phyloP scores from a whole-genome alignment of 2,329 filamentous ascomycete genomes.

The Trichoderma citrinoviride region DNA sequence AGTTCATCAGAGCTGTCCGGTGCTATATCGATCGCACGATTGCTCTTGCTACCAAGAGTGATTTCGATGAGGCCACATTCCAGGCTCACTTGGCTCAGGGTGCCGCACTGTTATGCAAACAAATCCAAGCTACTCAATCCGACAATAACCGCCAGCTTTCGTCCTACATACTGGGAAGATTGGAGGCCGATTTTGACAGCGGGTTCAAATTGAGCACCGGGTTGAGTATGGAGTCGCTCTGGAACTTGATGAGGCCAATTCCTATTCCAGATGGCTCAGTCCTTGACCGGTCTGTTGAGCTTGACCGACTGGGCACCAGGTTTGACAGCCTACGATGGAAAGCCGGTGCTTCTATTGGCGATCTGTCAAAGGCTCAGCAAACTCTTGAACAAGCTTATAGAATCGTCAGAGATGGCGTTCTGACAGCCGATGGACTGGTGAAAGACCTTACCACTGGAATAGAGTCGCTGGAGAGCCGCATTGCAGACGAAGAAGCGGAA shows the following conservation, averaged over 20 bases:
- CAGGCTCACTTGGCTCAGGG: constrained; percentile 60
- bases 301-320: constrained; percentile 55
- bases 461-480: constrained; percentile 47
- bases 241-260: constrained; percentile 67
- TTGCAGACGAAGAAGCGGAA: constrained; percentile 42
- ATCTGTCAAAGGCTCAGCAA: constrained; percentile 52
- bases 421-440: constrained; percentile 48
- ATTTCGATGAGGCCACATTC: constrained; percentile 62
- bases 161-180: constrained; percentile 38
- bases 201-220: constrained; percentile 73
- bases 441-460: constrained; percentile 51
- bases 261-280: constrained; percentile 48
- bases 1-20: constrained; percentile 40
- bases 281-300: constrained; percentile 46
- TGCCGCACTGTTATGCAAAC: constrained; percentile 41
- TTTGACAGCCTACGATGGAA: constrained; percentile 64
- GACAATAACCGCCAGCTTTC: constrained; percentile 39
- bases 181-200: constrained; percentile 60
- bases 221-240: constrained; percentile 75
- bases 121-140: constrained; percentile 28
- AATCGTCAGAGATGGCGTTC: constrained; percentile 46
- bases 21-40: constrained; percentile 57
- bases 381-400: constrained; percentile 56
- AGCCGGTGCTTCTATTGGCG: constrained; percentile 48
- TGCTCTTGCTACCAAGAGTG: constrained; percentile 41